Evolutionary conservation across 2,329 filamentous ascomycete species (phyloP).

Genomic region (Talaromyces sp.): DNA sequence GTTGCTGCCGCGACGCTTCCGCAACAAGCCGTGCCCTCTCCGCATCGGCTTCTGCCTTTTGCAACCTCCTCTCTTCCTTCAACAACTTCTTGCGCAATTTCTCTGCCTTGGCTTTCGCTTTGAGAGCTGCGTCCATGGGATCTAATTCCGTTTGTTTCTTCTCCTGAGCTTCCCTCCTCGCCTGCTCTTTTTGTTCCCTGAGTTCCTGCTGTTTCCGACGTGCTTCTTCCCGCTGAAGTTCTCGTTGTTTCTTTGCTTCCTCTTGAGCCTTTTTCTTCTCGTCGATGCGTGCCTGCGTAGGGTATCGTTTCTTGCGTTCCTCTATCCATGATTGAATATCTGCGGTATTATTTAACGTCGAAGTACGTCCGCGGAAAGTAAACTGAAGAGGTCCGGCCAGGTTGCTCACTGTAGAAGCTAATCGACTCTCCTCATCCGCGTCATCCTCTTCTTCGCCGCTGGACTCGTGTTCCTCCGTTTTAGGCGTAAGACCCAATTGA

Average conservation of each 20-base stretch:
- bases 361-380: slow-evolving; percentile 52
- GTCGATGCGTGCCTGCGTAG: slow-evolving; percentile 64
- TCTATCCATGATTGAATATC: slow-evolving; percentile 77
- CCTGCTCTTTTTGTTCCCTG: slow-evolving; percentile 20
- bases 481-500: slow-evolving; percentile 45
- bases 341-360: slow-evolving; percentile 50
- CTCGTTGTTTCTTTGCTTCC: slow-evolving; percentile 53
- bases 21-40: slow-evolving; percentile 33
- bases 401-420: slow-evolving; percentile 25
- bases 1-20: slow-evolving; percentile 28
- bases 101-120: slow-evolving; percentile 38
- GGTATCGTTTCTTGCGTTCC: slow-evolving; percentile 73
- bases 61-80: slow-evolving; percentile 57
- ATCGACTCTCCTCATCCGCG: slow-evolving; percentile 41
- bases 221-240: slow-evolving; percentile 17
- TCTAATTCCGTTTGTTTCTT: slow-evolving; percentile 20
- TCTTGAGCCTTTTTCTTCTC: slow-evolving; percentile 61
- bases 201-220: slow-evolving; percentile 28
- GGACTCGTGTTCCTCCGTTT: slow-evolving; percentile 41
- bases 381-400: slow-evolving; percentile 40
- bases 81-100: slow-evolving; percentile 48
- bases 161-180: slow-evolving; percentile 22
- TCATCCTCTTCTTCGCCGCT: slow-evolving; percentile 43
- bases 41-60: slow-evolving; percentile 42
- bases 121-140: slow-evolving; percentile 30